Evolutionary conservation across 2,329 filamentous ascomycete species (phyloP), one percentile per base, ranked within the genome.

Genomic region (Trichoderma guizhouense): DNA sequence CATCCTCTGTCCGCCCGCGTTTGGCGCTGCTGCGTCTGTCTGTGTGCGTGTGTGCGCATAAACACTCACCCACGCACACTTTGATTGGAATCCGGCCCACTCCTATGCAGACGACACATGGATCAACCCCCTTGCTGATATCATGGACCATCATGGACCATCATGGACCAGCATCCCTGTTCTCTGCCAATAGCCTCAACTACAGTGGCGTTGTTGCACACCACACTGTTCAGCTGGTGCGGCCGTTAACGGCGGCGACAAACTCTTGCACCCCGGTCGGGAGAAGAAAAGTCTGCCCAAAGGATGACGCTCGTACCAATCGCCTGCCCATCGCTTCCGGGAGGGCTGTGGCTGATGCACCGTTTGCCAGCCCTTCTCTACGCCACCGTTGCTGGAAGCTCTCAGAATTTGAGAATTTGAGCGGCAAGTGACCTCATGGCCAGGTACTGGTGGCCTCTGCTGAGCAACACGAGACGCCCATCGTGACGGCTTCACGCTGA

Each of bases 341-440:
- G 15, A 39, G 34, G 36, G 58, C 30, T 70, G 68, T 69, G 66
- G 66, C 66, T 69, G 39, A 28, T 61, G 66, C 32, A 6, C 66
- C 32, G 14, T 34, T 36, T 32, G 66, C 66, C 28, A 69, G 36
- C 14, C 36, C 36, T 39, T 39, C 28, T 47, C 55, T 39, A 47
- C 58, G 68, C 68, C 68, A 63, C 47, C 39, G 8, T n/a, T 28
- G 57, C 47, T 69, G n/a, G 57, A 62, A 34, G 55, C 36, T 34
- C 55, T 15, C 66, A 34, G 66, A 69, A 61, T 28, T 51, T 51
- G 36, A 34, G 66, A 69, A 61, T 28, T 51, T 51, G 36, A 15
- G 68, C 47, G 70, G 70, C 64, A 63, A 72, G 70, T 72, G 70
- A 72, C 70, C 70, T 68, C 63, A 32, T 30, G 21, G 12, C n/a